These are phyloP conservation scores for Dactylellina parvicollis DNA, from an alignment of 2,329 filamentous ascomycete species.

Conservation along the genomic window DNA sequence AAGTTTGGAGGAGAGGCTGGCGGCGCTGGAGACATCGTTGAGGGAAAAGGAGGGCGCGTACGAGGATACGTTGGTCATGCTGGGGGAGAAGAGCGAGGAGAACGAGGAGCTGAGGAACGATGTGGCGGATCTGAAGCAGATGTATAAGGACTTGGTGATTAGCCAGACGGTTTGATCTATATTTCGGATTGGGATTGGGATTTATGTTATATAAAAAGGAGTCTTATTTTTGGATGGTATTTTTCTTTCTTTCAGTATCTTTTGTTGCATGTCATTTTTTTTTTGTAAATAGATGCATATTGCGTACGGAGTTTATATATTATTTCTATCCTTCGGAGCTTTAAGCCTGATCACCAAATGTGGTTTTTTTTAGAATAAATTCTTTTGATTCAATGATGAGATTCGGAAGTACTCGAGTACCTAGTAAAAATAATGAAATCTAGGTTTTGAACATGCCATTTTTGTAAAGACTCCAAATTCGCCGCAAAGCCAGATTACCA, in stretches of 20 bases:
- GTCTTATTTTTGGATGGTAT: not conserved
- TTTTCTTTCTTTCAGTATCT: not conserved
- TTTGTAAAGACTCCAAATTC: conserved; percentile 14
- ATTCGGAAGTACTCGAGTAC: not conserved
- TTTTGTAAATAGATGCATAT: conserved; percentile 25
- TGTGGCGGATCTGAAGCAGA: conserved; percentile 90
- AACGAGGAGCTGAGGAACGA: conserved; percentile 91
- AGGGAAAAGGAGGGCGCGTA: conserved; percentile 78
- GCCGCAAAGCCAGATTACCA: not conserved
- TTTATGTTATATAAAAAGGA: no score
- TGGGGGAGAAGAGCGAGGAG: conserved; percentile 95
- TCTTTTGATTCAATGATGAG: no score
- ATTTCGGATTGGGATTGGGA: not conserved
- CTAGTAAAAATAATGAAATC: not conserved
- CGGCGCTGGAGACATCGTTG: conserved; percentile 74
- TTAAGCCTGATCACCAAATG: no score
- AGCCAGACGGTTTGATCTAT: conserved; percentile 70
- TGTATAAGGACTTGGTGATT: conserved; percentile 93
- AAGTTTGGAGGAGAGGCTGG: conserved; percentile 69
- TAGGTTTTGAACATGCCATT: not conserved
- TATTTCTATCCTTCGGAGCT: conserved; percentile 2
- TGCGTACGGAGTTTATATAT: conserved; percentile 26
- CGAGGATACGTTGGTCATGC: conserved; percentile 88
- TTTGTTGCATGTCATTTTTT: not conserved
- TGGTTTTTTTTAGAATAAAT: no score